Evolutionary conservation across 1,139 yeast genomes (phyloP).

Genomic region (Blastobotrys proliferans): DNA sequence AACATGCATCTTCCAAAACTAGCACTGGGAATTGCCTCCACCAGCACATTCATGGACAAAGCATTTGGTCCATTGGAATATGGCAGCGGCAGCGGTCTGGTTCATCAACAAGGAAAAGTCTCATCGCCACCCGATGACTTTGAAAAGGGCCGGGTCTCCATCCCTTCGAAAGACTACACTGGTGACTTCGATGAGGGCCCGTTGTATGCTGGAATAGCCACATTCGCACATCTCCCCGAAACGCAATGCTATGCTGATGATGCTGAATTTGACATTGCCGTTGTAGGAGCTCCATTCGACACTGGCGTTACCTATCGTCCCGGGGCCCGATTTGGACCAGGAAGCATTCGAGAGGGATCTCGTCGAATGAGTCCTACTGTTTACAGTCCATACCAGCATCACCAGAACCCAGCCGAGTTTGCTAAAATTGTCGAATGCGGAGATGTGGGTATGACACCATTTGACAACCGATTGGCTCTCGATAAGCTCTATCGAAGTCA

Average conservation of each 20-base stretch:
- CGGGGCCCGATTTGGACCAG: slow-evolving; percentile 78
- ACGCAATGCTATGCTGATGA: slow-evolving; percentile 48
- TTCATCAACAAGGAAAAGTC: not conserved
- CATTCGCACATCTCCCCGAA: slow-evolving; percentile 70
- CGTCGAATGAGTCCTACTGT: slow-evolving; percentile 41
- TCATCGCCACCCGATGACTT: slow-evolving; percentile 5
- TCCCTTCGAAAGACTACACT: slow-evolving; percentile 14
- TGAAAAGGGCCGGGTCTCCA: slow-evolving; percentile 6
- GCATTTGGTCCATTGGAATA: slow-evolving; percentile 9
- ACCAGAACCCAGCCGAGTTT: slow-evolving; percentile 51
- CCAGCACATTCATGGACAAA: slow-evolving; percentile 5
- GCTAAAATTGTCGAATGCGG: slow-evolving; percentile 72
- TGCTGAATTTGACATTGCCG: slow-evolving; percentile 53
- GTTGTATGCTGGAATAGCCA: slow-evolving; percentile 26
- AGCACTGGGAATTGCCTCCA: slow-evolving; percentile 5
- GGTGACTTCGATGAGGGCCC: slow-evolving; percentile 16
- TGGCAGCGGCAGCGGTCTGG: not conserved
- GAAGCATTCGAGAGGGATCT: slow-evolving; percentile 68
- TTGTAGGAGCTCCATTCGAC: slow-evolving; percentile 76
- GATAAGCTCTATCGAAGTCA: slow-evolving; percentile 65
- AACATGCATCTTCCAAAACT: slow-evolving; percentile 8
- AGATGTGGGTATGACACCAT: slow-evolving; percentile 76
- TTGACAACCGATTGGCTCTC: slow-evolving; percentile 68
- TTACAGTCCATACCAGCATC: slow-evolving; percentile 51
- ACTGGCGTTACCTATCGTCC: slow-evolving; percentile 71